Base-by-base conservation (phyloP, 352 stramenopile species). In the Pythium rhizo-oryzae region DNA sequence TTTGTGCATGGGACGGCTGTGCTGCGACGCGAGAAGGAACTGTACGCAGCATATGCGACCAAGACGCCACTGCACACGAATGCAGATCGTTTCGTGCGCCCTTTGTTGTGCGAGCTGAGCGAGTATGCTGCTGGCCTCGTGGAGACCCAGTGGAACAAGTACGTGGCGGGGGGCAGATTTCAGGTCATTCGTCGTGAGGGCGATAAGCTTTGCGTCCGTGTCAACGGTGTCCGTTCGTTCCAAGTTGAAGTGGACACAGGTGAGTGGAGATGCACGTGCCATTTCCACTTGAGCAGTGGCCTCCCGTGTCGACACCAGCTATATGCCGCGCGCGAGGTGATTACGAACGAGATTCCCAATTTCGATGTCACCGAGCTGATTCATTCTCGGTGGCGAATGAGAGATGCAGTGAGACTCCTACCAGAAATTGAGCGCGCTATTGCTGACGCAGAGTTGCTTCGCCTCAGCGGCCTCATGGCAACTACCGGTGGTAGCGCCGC, bases 11-110 rank as follows among this genome's bases (percentile, higher is more conserved):
- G 12, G 1, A 53, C 44, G 1, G 6, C 52, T 2, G 39, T 62
- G 5, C 23, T 68, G 12, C 62, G 51, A 2, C 51, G 62, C 3
- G 62, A 68, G 52, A n/a, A 28, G 12, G 58, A 23, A 16, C n/a
- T 65, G 8, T 49, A 49, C 46, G 47, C 11, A 16, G 47, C 28
- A 6, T 57, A 57, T 25, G 35, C 23, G 8, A 28, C 53, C 8
- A 28, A 16, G 33, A 60, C 37, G 13, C 30, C 30, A 15, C 21
- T 65, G 15, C 21, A 37, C 33, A 19, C 18, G n/a, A 24, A 57
- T 12, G 25, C 46, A 15, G 13, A 57, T 16, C 7, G 8, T 5
- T 65, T 56, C n/a, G 5, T 65, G 19, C 30, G 49, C 12, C 58
- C 44, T 0, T 8, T 65, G 3, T 23, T 65, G 2, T 21, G 15